These are phyloP conservation scores for Teratosphaeria epicoccoides DNA, from an alignment of 2,329 filamentous ascomycete species.

Conservation along the genomic window DNA sequence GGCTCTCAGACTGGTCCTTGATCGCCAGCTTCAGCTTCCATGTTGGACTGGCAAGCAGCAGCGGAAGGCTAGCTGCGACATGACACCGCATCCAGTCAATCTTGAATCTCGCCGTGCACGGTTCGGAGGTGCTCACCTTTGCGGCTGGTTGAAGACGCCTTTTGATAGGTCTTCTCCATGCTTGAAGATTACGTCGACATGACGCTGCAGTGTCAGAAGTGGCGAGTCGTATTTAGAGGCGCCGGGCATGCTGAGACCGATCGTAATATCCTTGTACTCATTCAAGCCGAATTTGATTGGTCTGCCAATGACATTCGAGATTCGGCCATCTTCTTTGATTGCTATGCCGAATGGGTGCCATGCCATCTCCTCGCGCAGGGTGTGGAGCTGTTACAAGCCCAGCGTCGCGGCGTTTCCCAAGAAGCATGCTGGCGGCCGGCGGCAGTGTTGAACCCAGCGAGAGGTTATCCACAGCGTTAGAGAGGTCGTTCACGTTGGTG, in stretches of 20 bases:
- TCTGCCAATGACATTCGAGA: neutral
- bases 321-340: neutral
- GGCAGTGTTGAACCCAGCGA: neutral
- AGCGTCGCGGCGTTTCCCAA: neutral
- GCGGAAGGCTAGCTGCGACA: neutral
- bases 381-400: neutral
- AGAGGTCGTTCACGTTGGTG: neutral
- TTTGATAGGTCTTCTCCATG: neutral
- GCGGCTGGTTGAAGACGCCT: neutral
- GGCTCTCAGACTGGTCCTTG: neutral
- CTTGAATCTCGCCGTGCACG: neutral
- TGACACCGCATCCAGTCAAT: neutral
- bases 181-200: neutral
- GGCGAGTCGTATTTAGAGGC: neutral
- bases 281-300: neutral
- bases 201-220: neutral
- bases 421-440: neutral
- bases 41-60: neutral
- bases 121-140: neutral
- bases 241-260: neutral
- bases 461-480: neutral
- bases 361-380: neutral
- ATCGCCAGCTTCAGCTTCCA: neutral
- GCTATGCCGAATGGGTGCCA: neutral
- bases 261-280: neutral